Conservation (phyloP, 2,329 filamentous ascomycete genomes). For the Calonectria montana region DNA sequence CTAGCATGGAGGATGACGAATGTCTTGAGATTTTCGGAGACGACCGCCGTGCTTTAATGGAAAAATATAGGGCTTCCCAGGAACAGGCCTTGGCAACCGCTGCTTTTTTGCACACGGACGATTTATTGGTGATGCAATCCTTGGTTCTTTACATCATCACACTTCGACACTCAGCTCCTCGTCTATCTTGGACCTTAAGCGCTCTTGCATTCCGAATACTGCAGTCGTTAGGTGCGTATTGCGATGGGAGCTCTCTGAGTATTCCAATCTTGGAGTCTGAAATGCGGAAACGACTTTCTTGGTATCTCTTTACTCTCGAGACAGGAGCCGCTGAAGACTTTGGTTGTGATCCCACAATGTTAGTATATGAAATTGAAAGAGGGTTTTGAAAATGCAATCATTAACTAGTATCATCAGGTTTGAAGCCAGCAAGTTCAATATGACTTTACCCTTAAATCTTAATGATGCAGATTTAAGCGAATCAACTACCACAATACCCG, state of each 20-base stretch:
- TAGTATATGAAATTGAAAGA: background rate
- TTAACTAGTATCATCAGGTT: background rate
- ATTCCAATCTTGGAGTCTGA: background rate
- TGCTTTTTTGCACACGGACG: background rate
- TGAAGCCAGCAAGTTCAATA: background rate
- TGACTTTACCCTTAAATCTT: background rate
- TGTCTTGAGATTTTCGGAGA: background rate
- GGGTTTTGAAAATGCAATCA: background rate
- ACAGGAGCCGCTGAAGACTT: background rate
- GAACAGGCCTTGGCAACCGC: background rate
- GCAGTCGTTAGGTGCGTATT: background rate
- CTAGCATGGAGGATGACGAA: background rate
- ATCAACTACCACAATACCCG: background rate
- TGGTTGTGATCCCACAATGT: slow-evolving; percentile 1
- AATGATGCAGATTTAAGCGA: background rate
- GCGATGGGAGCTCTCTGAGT: background rate
- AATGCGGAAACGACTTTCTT: background rate
- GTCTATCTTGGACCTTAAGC: background rate
- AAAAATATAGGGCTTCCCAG: background rate
- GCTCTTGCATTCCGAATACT: background rate
- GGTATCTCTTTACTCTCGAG: background rate
- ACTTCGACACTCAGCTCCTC: background rate
- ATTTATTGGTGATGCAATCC: background rate
- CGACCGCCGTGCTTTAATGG: background rate
- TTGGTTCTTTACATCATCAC: background rate